Base-by-base conservation (phyloP, 805 yeast species). In the Spathaspora girioi region DNA sequence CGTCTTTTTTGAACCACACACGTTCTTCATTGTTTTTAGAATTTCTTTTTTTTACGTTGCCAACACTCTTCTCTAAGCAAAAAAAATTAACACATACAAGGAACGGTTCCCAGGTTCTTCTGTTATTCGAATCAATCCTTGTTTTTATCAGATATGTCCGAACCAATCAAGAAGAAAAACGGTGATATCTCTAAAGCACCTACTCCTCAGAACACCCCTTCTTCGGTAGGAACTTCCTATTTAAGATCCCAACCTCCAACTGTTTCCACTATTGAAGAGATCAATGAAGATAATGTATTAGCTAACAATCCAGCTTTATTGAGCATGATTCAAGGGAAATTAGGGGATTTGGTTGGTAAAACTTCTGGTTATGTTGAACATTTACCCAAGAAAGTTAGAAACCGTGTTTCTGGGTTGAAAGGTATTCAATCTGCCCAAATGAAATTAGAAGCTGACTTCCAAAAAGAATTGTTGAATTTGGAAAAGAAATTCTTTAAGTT, bases 121-220 rank as follows among this genome's bases (percentile, higher is more conserved):
- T 42, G 3, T 18, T 7, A 10, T 4, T 41, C 20, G 7, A 20
- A 42, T 42, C 40, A n/a, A 35, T 35, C 18, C 7, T n/a, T n/a
- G n/a, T 3, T 31, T 11, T 5, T n/a, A 26, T 19, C 5, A 43
- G 19, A 45, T 50, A 90, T 91, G 97, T 82, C 93, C 46, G 93
- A 86, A 71, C 97, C 97, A 41, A 91, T 91, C 70, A 87, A 86
- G 76, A 68, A 70, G 51, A 83, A 83, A 64, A 65, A 69, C 57
- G 87, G 86, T 65, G 89, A 89, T 66, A 82, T 89, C 58, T 87
- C 93, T 56, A 83, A 84, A 62, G 98, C 99, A 6, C 99, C 99
- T 44, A 94, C 99, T 1, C 99, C 99, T 5, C 99, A 94, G 67
- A 94, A 94, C 78, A 94, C 99, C 1, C 99, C 99, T 14, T 89